phyloP scores from a whole-genome alignment of 495 filamentous ascomycete species.

The Articulospora tetracladia region DNA sequence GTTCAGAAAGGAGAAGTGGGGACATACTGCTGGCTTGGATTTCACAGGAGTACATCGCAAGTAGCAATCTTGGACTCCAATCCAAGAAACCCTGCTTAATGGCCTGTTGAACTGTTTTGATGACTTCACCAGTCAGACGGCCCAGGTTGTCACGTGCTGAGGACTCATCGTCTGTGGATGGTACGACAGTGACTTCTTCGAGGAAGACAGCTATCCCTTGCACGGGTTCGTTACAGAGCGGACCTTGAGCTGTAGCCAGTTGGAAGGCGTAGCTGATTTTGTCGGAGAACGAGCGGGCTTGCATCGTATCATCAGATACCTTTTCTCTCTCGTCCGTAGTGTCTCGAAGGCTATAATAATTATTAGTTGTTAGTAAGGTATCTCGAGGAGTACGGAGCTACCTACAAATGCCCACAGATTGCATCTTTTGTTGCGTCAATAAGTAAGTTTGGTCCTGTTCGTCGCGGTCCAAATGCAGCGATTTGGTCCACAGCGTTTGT shows the following conservation, averaged over 20 bases:
- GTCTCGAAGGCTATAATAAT: constrained; percentile 25
- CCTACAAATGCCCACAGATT: constrained; percentile 73
- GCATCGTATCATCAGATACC: constrained; percentile 46
- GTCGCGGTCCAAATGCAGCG: constrained; percentile 80
- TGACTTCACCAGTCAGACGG: constrained; percentile 84
- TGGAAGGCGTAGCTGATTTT: constrained; percentile 93
- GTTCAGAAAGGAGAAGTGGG: not conserved
- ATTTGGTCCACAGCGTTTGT: constrained; percentile 74
- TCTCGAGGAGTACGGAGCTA: constrained; percentile 11
- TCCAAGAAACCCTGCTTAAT: constrained; percentile 87
- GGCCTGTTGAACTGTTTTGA: constrained; percentile 80
- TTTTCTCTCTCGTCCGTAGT: constrained; percentile 12
- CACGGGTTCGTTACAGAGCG: constrained; percentile 88
- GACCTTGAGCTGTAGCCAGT: constrained; percentile 82
- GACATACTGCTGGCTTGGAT: constrained; percentile 88
- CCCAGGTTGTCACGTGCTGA: constrained; percentile 62
- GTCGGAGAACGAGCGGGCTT: constrained; percentile 75
- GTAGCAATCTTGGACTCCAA: constrained; percentile 88
- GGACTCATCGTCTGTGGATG: constrained; percentile 44
- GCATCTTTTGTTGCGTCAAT: constrained; percentile 76
- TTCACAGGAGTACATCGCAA: constrained; percentile 98
- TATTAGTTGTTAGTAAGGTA: constrained; percentile 24
- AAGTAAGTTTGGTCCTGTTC: constrained; percentile 84
- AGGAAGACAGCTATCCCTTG: constrained; percentile 92
- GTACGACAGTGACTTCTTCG: constrained; percentile 66